phyloP scores from a whole-genome alignment of 306 rosid genomes.

The Rosa multiflora region DNA sequence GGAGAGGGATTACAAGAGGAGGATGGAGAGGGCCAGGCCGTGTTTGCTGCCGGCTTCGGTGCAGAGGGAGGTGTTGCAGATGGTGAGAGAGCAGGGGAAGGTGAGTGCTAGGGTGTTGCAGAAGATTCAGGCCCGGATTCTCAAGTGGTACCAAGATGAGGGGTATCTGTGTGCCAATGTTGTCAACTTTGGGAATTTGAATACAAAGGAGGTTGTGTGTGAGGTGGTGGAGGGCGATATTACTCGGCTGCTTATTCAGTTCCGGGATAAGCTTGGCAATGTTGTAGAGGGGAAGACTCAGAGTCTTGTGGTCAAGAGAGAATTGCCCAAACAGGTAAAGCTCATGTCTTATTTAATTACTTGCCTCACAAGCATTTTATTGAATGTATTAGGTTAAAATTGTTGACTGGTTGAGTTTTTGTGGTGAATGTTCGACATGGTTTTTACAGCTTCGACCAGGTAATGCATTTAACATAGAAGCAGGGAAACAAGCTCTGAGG shows the following conservation, averaged over 20 bases:
- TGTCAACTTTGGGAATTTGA: slow-evolving; percentile 86
- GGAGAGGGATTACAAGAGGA: slow-evolving; percentile 84
- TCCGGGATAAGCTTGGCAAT: slow-evolving; percentile 90
- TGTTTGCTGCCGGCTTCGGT: slow-evolving; percentile 67
- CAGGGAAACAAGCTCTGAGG: slow-evolving; percentile 92
- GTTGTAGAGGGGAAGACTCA: slow-evolving; percentile 91
- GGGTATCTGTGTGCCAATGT: slow-evolving; percentile 93
- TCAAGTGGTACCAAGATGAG: slow-evolving; percentile 93
- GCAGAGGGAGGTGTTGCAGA: slow-evolving; percentile 44
- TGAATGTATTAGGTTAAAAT: no score
- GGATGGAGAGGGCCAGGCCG: slow-evolving; percentile 66
- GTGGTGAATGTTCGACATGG: slow-evolving; percentile 34
- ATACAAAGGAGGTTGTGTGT: slow-evolving; percentile 88
- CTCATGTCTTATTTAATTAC: slow-evolving; percentile 4
- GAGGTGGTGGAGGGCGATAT: slow-evolving; percentile 98
- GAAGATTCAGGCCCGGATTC: slow-evolving; percentile 76
- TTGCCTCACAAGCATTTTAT: neutral
- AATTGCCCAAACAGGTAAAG: slow-evolving; percentile 81
- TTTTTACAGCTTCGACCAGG: slow-evolving; percentile 68
- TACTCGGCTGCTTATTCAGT: slow-evolving; percentile 67
- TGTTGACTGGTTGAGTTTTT: neutral
- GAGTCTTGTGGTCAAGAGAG: slow-evolving; percentile 64
- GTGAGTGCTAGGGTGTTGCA: slow-evolving; percentile 88
- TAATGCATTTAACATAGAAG: slow-evolving; percentile 78
- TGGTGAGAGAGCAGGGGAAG: slow-evolving; percentile 49